Evolutionary conservation across 139 green algal genomes (phyloP), one percentile per base, ranked within the genome.

Genomic region (Chloropicon primus): DNA sequence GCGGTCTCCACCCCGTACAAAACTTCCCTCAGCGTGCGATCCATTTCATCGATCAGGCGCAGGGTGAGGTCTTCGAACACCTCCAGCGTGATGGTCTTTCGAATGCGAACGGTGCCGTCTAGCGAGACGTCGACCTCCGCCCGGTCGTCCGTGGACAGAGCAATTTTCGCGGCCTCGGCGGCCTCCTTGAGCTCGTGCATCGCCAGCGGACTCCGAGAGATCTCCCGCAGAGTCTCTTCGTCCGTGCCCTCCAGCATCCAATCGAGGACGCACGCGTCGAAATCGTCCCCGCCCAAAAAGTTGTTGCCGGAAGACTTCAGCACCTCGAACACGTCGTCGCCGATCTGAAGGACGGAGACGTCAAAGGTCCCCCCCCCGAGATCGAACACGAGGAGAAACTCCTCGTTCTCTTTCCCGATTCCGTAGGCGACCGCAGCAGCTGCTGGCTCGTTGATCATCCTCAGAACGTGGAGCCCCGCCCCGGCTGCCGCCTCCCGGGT

Each of bases 371-470:
- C 96, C 75, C 96, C 96, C 22, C 96, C 96, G 77, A 99, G 86
- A 86, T 99, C 96, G 79, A 99, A 99, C 23, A 99, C 96, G 75
- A 99, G 89, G 82, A 99, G 97, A 62, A 92, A 98, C 90, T 99
- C 96, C 78, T 98, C 98, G 71, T 79, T 86, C 92, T 99, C 98
- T 82, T 91, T 93, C 77, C 98, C 95, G 72, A 97, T 74, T 62
- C 94, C 95, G 77, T 99, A 99, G 0, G 96, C 96, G 73, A 99
- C 86, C 0, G 96, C 97, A 1, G 96, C 96, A 21, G 96, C 95
- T 0, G 95, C 98, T 54, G 96, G 96, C 91, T 99, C 96, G 83
- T 99, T 98, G 87, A 99, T 98, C 88, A 99, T 99, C 74, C 95
- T 90, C 82, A 99, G 91, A 41, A 99, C 95, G 54, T 98, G 94